These are phyloP conservation scores for Candida khao-thaluensis DNA, from an alignment of 805 yeast genomes.

Conservation along the genomic window DNA sequence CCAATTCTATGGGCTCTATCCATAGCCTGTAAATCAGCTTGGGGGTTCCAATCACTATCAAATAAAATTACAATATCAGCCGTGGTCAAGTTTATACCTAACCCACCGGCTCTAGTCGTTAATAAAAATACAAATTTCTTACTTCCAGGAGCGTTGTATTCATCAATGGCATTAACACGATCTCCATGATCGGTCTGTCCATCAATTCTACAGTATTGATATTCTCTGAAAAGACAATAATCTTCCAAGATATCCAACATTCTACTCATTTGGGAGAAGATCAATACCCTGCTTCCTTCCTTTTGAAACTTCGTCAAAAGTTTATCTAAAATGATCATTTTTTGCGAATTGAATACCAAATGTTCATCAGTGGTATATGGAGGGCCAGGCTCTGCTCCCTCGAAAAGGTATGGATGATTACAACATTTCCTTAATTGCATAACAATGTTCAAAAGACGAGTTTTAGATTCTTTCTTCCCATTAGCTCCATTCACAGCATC, in stretches of 20 bases:
- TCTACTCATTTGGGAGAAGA: slow-evolving; percentile 83
- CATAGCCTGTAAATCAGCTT: slow-evolving; percentile 87
- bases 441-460: slow-evolving; percentile 72
- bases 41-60: slow-evolving; percentile 89
- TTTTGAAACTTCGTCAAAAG: slow-evolving; percentile 57
- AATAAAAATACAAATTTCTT: slow-evolving; percentile 70
- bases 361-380: slow-evolving; percentile 86
- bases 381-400: slow-evolving; percentile 90
- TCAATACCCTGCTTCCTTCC: slow-evolving; percentile 76
- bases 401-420: slow-evolving; percentile 81
- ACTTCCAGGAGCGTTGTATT: slow-evolving; percentile 71
- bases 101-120: slow-evolving; percentile 88
- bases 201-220: slow-evolving; percentile 74
- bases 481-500: slow-evolving; percentile 84
- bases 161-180: slow-evolving; percentile 73
- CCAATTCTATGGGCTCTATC: slow-evolving; percentile 89
- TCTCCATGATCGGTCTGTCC: slow-evolving; percentile 82
- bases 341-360: slow-evolving; percentile 68
- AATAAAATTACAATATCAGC: slow-evolving; percentile 75
- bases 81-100: slow-evolving; percentile 79
- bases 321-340: slow-evolving; percentile 69
- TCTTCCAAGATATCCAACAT: slow-evolving; percentile 79
- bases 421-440: slow-evolving; percentile 86
- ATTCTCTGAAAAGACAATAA: slow-evolving; percentile 68
- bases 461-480: slow-evolving; percentile 72